These are phyloP conservation scores for Penicillium psychrosexuale DNA, from an alignment of 2,329 filamentous ascomycete species.

Conservation along the genomic window DNA sequence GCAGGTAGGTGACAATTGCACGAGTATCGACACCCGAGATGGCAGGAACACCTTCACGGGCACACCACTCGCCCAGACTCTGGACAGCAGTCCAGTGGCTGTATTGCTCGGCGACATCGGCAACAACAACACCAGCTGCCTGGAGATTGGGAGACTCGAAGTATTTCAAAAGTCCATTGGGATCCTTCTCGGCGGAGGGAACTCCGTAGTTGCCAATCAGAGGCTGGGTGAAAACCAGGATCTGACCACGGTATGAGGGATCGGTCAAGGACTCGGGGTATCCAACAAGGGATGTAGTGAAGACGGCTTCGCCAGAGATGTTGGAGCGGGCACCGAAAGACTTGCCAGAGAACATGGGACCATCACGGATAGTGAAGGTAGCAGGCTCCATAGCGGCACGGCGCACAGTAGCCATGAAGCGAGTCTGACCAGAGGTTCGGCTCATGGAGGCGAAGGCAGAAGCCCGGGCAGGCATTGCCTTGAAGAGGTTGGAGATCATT, in stretches of 20 bases:
- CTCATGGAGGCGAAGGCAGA: conserved; percentile 45
- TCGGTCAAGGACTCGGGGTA: conserved; percentile 86
- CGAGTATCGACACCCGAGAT: conserved; percentile 97
- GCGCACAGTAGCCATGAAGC: conserved; percentile 63
- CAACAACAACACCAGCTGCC: conserved; percentile 91
- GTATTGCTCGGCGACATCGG: conserved; percentile 89
- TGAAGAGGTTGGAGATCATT: conserved; percentile 57
- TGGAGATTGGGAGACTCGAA: conserved; percentile 98
- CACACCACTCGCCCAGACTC: conserved; percentile 89
- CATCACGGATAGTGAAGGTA: conserved; percentile 94
- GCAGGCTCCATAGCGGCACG: conserved; percentile 72
- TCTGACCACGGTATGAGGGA: conserved; percentile 72
- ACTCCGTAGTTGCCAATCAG: conserved; percentile 99
- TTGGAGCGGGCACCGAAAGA: conserved; percentile 96
- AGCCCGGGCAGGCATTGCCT: conserved; percentile 49
- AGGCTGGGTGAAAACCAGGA: conserved; percentile 96
- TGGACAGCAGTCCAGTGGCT: conserved; percentile 99
- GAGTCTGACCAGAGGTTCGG: conserved; percentile 33
- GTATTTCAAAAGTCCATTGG: conserved; percentile 90
- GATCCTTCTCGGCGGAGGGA: conserved; percentile 77
- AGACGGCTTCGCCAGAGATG: conserved; percentile 96
- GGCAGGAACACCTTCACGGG: conserved; percentile 89
- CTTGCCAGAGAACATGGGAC: conserved; percentile 91
- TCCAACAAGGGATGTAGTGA: conserved; percentile 95
- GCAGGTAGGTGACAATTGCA: conserved; percentile 90